Percentiles rank a stretch among this genome's conserved stretches.
Evolutionary conservation across 306 rosid species (phyloP).

Genomic region (Urtica urens): DNA sequence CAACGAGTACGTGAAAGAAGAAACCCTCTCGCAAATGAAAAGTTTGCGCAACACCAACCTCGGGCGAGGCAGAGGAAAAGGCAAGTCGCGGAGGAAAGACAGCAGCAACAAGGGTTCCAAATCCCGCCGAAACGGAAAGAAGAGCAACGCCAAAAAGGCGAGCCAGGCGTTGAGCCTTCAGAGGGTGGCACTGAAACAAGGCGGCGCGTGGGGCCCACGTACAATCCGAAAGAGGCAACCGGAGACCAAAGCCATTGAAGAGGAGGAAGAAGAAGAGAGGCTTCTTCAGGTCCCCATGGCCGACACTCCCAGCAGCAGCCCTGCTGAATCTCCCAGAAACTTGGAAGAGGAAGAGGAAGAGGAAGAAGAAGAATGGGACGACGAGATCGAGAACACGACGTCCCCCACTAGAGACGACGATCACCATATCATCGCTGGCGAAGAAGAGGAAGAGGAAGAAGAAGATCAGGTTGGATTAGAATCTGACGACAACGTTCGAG

Average conservation of each 20-base stretch:
- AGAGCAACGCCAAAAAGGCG: conserved; percentile 26
- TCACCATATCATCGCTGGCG: conserved; percentile 15
- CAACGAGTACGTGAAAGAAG: conserved; percentile 28
- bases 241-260: conserved; percentile 46
- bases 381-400: conserved; percentile 7
- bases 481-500: conserved; percentile 71
- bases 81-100: conserved; percentile 39
- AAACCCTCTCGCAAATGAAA: conserved; percentile 35
- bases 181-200: conserved; percentile 47
- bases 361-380: conserved; percentile 47
- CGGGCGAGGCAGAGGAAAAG: conserved; percentile 61
- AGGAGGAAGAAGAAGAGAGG: conserved; percentile 56
- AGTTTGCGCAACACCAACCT: conserved; percentile 36
- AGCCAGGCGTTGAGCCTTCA: conserved; percentile 38
- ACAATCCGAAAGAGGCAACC: conserved; percentile 76
- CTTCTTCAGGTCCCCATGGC: conserved; percentile 27
- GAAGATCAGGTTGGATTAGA: conserved; percentile 31
- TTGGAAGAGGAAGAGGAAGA: conserved; percentile 70
- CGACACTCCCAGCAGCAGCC: conserved; percentile 25
- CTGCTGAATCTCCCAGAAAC: conserved; percentile 49
- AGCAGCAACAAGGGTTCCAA: conserved; percentile 32
- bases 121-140: conserved; percentile 26
- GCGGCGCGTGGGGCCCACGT: conserved; percentile 78
- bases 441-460: conserved; percentile 42
- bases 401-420: no score